Conservation (phyloP, 2,329 filamentous ascomycete genomes). For the Dothideomycetes sp. region DNA sequence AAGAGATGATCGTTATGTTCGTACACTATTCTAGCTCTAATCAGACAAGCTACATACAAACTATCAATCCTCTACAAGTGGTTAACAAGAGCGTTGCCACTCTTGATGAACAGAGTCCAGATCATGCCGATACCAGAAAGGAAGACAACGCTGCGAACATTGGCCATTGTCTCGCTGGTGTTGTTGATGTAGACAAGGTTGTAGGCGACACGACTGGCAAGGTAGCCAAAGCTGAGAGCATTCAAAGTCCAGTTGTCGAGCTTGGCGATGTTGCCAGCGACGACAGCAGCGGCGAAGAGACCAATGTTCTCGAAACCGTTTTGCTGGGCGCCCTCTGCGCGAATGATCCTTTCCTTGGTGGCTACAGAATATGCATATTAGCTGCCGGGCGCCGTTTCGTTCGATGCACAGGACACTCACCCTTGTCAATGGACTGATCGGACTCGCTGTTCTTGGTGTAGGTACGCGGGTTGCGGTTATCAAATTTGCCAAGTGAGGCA, state of each 20-base stretch:
- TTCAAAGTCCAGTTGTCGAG: slow-evolving; percentile 19
- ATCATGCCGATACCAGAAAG: slow-evolving; percentile 5
- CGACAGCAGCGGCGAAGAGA: slow-evolving; percentile 26
- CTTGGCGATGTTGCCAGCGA: slow-evolving; percentile 26
- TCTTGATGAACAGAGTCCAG: slow-evolving; percentile 6
- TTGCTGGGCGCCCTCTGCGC: slow-evolving; percentile 25
- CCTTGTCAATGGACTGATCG: neutral
- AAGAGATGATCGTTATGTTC: too few relatives aligned
- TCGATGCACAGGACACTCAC: too few relatives aligned
- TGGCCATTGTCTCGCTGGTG: neutral
- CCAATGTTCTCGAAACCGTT: slow-evolving; percentile 31
- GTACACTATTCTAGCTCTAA: too few relatives aligned
- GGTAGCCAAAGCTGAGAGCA: slow-evolving; percentile 16
- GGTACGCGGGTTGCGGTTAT: slow-evolving; percentile 20
- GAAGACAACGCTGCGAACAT: neutral
- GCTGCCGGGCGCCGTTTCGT: slow-evolving; percentile 19
- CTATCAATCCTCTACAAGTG: slow-evolving; percentile 1
- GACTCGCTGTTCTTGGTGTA: slow-evolving; percentile 10
- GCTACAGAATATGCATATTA: too few relatives aligned
- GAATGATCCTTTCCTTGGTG: slow-evolving; percentile 22
- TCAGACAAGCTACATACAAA: too few relatives aligned
- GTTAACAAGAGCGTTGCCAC: slow-evolving; percentile 2
- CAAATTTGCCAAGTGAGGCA: slow-evolving; percentile 12
- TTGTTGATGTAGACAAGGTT: slow-evolving; percentile 19
- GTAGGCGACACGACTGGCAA: slow-evolving; percentile 18